Percentiles rank a stretch among this genome's conserved stretches.
Evolutionary conservation across 2,329 filamentous ascomycete species (phyloP).

Genomic region (Leptographium lundbergii): DNA sequence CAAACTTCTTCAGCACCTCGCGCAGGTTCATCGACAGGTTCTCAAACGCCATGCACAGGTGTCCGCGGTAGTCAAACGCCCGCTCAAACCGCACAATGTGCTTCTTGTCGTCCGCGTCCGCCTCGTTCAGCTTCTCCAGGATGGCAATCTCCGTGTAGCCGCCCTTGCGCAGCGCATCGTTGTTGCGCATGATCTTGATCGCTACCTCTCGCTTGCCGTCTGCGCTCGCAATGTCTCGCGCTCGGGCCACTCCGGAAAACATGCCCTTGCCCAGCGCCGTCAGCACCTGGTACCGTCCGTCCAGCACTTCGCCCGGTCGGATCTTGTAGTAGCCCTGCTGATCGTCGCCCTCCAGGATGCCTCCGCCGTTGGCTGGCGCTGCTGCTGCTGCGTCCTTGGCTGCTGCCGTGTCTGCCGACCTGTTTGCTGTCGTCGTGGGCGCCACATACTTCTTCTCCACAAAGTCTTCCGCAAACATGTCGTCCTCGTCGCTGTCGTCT

Average conservation of each 20-base stretch:
- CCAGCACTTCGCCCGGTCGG: conserved; percentile 79
- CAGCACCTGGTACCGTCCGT: conserved; percentile 80
- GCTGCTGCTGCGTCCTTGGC: conserved; percentile 19
- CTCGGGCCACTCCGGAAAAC: conserved; percentile 91
- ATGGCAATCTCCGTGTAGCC: conserved; percentile 93
- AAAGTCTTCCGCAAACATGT: conserved; percentile 85
- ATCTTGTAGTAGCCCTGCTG: conserved; percentile 95
- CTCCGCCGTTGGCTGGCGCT: conserved; percentile 40
- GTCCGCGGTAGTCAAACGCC: conserved; percentile 85
- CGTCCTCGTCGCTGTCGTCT: conserved; percentile 43
- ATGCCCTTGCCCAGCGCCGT: conserved; percentile 84
- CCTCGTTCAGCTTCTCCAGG: conserved; percentile 70
- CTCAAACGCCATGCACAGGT: conserved; percentile 95
- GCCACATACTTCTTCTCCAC: conserved; percentile 53
- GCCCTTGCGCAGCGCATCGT: conserved; percentile 82
- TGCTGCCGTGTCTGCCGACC: conserved; percentile 15
- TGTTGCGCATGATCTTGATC: conserved; percentile 96
- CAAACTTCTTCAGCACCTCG: conserved; percentile 91
- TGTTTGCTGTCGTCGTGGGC: conserved; percentile 20
- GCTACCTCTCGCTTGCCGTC: conserved; percentile 63
- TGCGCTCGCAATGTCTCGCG: conserved; percentile 56
- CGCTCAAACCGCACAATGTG: conserved; percentile 82
- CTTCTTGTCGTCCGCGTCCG: conserved; percentile 80
- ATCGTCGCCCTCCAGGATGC: conserved; percentile 85
- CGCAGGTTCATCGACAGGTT: conserved; percentile 87